Conservation (phyloP, 371 early-diverging fungal species). For the Lichtheimia ramosa region DNA sequence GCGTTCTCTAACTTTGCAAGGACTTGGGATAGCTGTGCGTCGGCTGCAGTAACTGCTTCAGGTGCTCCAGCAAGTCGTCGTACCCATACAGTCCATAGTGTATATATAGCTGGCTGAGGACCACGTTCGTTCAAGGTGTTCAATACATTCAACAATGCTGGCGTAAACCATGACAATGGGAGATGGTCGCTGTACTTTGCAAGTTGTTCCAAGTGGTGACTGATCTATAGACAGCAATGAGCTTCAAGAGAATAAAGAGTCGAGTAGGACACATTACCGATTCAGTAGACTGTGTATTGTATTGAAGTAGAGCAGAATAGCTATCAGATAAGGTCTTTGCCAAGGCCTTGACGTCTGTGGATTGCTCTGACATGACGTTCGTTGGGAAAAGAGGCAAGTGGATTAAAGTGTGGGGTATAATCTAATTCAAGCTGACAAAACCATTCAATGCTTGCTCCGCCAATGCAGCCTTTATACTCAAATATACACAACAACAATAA, state of each 20-base stretch:
- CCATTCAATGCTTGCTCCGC: too few relatives aligned
- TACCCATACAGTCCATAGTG: conserved; percentile 35
- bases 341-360: conserved; percentile 29
- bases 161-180: conserved; percentile 47
- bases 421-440: too few relatives aligned
- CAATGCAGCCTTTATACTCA: too few relatives aligned
- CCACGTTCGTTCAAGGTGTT: conserved; percentile 11
- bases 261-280: conserved; percentile 13
- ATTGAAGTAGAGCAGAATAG: conserved; percentile 33
- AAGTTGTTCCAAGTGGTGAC: conserved; percentile 26
- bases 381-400: not conserved
- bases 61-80: conserved; percentile 26
- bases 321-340: conserved; percentile 38
- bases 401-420: not conserved
- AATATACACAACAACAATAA: too few relatives aligned
- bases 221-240: conserved; percentile 17
- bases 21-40: conserved; percentile 17
- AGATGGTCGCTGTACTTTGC: conserved; percentile 41
- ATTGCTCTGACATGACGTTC: not conserved
- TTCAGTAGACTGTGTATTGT: conserved; percentile 17
- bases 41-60: conserved; percentile 3
- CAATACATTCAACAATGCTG: conserved; percentile 22
- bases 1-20: conserved; percentile 12
- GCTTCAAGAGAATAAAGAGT: not conserved
- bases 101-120: conserved; percentile 13